A percentile compares a stretch with the other conserved stretches of the same genome.
These are phyloP conservation scores for Blastocystis sp. DNA, from an alignment of 352 stramenopile species.

Conservation along the genomic window DNA sequence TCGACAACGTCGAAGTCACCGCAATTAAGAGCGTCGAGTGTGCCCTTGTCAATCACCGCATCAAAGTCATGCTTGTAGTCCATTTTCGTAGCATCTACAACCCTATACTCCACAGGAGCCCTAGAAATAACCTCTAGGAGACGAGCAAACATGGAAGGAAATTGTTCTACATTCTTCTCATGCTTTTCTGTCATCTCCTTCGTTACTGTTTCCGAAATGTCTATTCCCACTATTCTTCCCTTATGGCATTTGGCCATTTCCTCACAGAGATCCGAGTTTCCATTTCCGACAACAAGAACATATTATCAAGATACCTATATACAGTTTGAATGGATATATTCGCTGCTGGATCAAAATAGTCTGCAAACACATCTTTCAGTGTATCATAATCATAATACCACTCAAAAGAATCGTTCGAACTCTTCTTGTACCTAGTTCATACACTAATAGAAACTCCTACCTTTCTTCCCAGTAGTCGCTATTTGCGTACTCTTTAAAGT, in stretches of 20 bases:
- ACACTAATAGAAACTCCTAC: neutral
- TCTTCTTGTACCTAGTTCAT: constrained; percentile 35
- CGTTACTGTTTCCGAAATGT: constrained; percentile 53
- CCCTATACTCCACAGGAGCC: constrained; percentile 4
- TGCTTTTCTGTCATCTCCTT: constrained; percentile 41
- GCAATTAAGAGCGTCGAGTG: constrained; percentile 38
- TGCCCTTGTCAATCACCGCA: constrained; percentile 46
- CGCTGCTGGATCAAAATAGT: constrained; percentile 5
- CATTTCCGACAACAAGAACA: constrained; percentile 48
- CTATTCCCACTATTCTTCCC: constrained; percentile 46
- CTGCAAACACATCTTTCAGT: constrained; percentile 11
- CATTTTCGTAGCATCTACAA: constrained; percentile 28
- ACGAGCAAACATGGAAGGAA: neutral
- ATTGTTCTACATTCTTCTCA: neutral
- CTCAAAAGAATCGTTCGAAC: constrained; percentile 33
- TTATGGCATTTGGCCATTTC: constrained; percentile 32
- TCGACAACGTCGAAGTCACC: constrained; percentile 21
- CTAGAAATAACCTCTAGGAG: neutral
- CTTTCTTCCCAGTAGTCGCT: constrained; percentile 43
- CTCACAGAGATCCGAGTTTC: constrained; percentile 50
- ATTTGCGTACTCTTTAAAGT: constrained; percentile 33
- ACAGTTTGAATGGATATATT: constrained; percentile 3
- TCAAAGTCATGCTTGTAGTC: constrained; percentile 1
- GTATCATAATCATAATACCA: constrained; percentile 59
- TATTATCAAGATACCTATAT: neutral